Base-by-base conservation (phyloP, 352 stramenopile genomes). In the Globisporangium alternatum region DNA sequence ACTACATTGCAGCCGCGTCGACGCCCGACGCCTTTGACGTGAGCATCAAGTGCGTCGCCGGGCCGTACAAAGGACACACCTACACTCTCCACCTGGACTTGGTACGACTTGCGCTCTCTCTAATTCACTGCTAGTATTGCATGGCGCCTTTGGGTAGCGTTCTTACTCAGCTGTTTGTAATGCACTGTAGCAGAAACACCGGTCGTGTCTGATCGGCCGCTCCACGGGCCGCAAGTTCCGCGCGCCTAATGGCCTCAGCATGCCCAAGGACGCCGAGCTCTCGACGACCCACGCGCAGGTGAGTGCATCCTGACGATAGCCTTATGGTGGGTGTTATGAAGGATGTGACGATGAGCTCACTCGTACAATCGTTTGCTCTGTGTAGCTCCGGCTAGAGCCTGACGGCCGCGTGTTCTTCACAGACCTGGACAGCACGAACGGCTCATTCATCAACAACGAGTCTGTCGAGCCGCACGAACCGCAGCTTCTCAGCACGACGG, bases 241-340 rank as follows among this genome's bases (percentile, higher is more conserved):
- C 19, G 60, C 72, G 15, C 85, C 87, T 35, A 73, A 83, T 53
- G 87, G 87, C 7, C 60, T 95, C 53, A 94, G 85, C 48, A 66
- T 95, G 44, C 78, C 81, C 1, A 93, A 93, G 56, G 87, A 95
- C 66, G 77, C 71, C 3, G 84, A 95, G 57, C 64, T 95, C 2
- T 95, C 87, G 35, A 95, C 87, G n/a, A 89, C 83, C 1, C 87
- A 95, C 52, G 85, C 70, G 33, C 75, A 95, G 80, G 83, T 91
- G 55, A 5, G 48, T 66, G 28, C 13, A 48, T 57, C 3, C 10
- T 13, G 54, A 31, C 28, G 33, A 6, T 28, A 17, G 5, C 13
- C 35, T 15, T 56, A 12, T 41, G 35, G 15, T 15, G 35, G 9
- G 1, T 12, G 12, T 41, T 17, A 19, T 4, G 12, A 41, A 41